These are phyloP conservation scores for Verticillium alfalfae DNA, from an alignment of 2,329 filamentous ascomycete genomes.

Conservation along the genomic window DNA sequence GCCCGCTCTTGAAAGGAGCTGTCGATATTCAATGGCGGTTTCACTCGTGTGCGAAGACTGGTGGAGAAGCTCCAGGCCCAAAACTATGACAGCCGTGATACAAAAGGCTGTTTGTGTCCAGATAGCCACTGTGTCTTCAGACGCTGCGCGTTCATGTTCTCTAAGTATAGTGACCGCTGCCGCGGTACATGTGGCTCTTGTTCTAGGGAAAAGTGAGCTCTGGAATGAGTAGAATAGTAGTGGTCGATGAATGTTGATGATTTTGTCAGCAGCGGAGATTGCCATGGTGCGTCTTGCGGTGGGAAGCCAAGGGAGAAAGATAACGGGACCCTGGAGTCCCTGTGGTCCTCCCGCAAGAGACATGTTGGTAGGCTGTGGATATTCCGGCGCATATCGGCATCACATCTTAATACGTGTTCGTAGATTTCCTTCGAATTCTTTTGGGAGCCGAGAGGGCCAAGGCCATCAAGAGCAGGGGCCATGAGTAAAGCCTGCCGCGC, in stretches of 20 bases:
- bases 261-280: constrained; percentile 30
- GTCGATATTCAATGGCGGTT: constrained; percentile 7
- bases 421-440: constrained; percentile 22
- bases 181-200: constrained; percentile 25
- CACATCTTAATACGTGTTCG: constrained; percentile 22
- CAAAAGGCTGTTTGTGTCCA: constrained; percentile 21
- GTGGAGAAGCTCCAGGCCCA: constrained; percentile 16
- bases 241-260: constrained; percentile 30
- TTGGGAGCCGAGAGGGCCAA: constrained; percentile 18
- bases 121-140: constrained; percentile 13
- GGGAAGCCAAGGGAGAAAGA: constrained; percentile 18
- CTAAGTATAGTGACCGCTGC: constrained; percentile 27
- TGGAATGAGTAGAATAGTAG: constrained; percentile 25
- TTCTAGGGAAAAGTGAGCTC: constrained; percentile 18
- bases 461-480: constrained; percentile 20
- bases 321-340: constrained; percentile 5
- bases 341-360: constrained; percentile 17
- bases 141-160: constrained; percentile 14
- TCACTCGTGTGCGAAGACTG: constrained; percentile 6
- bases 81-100: constrained; percentile 16
- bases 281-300: constrained; percentile 27
- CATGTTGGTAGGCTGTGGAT: constrained; percentile 21
- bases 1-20: neutral
- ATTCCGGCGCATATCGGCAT: constrained; percentile 20
- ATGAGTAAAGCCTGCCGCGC: constrained; percentile 22